phyloP scores from a whole-genome alignment of 768 basidiomycete genomes.

The Naganishia friedmannii region DNA sequence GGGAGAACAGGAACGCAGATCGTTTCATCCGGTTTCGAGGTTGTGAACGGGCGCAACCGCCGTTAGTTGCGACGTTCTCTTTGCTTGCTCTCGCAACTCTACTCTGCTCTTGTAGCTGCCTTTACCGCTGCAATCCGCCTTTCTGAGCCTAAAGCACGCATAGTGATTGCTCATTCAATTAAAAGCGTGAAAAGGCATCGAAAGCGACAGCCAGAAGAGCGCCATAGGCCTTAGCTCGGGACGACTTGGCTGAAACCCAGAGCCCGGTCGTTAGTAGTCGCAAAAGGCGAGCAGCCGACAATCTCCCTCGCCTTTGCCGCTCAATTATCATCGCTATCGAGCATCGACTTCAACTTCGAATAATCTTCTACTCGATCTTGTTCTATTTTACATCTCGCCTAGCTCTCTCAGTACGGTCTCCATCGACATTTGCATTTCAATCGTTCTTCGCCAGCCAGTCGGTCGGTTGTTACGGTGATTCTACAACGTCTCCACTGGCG shows the following conservation, averaged over 20 bases:
- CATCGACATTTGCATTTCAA: neutral
- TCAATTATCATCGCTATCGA: neutral
- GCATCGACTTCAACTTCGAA: neutral
- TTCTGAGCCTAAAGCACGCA: neutral
- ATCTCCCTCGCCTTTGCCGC: conserved; percentile 16
- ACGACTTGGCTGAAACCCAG: neutral
- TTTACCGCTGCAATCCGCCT: neutral
- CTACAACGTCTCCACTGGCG: neutral
- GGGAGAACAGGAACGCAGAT: conserved; percentile 9
- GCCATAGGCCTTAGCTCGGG: neutral
- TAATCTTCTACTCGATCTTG: neutral
- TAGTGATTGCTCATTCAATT: too few relatives aligned
- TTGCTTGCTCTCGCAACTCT: neutral
- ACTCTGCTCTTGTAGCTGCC: neutral
- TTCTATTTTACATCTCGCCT: neutral
- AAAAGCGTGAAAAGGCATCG: too few relatives aligned
- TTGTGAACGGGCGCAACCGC: neutral
- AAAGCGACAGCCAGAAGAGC: too few relatives aligned
- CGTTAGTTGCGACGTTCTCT: neutral
- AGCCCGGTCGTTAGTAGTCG: neutral
- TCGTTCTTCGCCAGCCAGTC: neutral
- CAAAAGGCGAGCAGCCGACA: conserved; percentile 2
- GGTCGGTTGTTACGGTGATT: neutral
- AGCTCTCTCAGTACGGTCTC: neutral
- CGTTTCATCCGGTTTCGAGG: conserved; percentile 6